Evolutionary conservation across 306 rosid genomes (phyloP).

Genomic region (Cucurbita argyrosperma): DNA sequence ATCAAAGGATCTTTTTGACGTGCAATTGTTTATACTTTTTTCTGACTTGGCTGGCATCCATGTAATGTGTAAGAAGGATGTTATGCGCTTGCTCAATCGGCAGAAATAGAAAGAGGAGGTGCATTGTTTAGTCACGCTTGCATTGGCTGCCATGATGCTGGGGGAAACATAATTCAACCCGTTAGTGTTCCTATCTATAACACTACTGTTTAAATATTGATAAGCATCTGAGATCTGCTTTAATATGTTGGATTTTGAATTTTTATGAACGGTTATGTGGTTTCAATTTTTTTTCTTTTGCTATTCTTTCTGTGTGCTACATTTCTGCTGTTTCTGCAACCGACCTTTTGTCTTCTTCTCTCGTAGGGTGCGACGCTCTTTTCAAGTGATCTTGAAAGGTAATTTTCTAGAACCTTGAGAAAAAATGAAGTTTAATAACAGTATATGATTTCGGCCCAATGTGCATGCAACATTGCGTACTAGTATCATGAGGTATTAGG

Average conservation of each 20-base stretch:
- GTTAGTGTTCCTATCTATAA: constrained; percentile 25
- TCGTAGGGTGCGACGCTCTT: constrained; percentile 67
- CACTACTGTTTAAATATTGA: not conserved
- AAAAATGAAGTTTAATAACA: not conserved
- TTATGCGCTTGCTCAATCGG: constrained; percentile 36
- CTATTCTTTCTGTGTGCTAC: not conserved
- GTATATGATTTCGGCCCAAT: not conserved
- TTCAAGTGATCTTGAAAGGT: constrained; percentile 70
- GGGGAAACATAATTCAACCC: constrained; percentile 86
- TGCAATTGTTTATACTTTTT: not conserved
- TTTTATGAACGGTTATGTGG: not conserved
- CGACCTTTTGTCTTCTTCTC: constrained; percentile 2
- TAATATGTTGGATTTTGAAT: not conserved
- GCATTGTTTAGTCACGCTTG: constrained; percentile 55
- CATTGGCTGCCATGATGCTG: constrained; percentile 82
- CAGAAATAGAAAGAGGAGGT: constrained; percentile 60
- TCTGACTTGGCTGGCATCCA: not conserved
- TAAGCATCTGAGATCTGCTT: not conserved
- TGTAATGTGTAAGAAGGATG: not conserved
- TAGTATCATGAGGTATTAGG: not conserved
- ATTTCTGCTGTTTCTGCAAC: not conserved
- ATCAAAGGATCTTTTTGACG: not conserved
- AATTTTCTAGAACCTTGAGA: constrained; percentile 6
- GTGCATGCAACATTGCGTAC: not conserved
- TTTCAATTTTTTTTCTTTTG: not conserved